A percentile compares a stretch with the other conserved stretches of the same genome.
phyloP scores from a whole-genome alignment of 2,329 filamentous ascomycete genomes.

The Tetracladium maxilliforme region DNA sequence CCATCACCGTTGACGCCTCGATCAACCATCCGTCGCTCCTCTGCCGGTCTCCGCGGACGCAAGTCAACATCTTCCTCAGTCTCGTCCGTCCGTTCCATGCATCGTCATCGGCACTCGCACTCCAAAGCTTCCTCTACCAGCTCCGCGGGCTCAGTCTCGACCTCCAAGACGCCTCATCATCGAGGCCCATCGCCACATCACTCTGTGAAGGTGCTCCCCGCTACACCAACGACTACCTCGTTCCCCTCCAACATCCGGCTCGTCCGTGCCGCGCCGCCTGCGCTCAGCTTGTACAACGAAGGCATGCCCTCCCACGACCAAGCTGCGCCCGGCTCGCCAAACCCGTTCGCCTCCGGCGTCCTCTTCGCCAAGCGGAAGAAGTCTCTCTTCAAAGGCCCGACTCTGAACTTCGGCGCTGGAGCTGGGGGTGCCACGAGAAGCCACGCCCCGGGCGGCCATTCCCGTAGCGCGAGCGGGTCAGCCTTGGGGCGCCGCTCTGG shows the following conservation, averaged over 20 bases:
- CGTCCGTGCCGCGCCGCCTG: constrained; percentile 47
- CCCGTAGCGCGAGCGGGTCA: constrained; percentile 47
- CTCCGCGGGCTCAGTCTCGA: constrained; percentile 59
- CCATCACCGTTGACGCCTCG: constrained; percentile 81
- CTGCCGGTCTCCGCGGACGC: constrained; percentile 69
- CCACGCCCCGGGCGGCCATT: constrained; percentile 20
- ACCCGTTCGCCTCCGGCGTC: constrained; percentile 46
- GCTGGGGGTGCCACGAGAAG: constrained; percentile 4
- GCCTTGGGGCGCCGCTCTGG: constrained; percentile 55
- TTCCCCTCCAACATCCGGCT: constrained; percentile 83
- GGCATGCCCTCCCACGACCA: constrained; percentile 29
- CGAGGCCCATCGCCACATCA: constrained; percentile 66
- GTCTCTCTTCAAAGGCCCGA: constrained; percentile 70
- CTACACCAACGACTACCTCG: constrained; percentile 58
- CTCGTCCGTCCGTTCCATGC: constrained; percentile 82
- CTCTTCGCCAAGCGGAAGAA: constrained; percentile 73
- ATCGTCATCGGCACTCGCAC: constrained; percentile 73
- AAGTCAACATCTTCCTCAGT: constrained; percentile 95
- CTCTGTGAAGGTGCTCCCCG: constrained; percentile 88
- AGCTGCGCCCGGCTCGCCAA: constrained; percentile 34
- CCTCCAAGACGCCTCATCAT: constrained; percentile 54
- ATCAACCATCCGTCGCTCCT: constrained; percentile 71
- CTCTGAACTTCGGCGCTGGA: constrained; percentile 36
- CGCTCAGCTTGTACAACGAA: constrained; percentile 40
- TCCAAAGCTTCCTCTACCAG: constrained; percentile 92